phyloP scores from a whole-genome alignment of 2,329 filamentous ascomycete species.

The Botryosphaeria dothidea region DNA sequence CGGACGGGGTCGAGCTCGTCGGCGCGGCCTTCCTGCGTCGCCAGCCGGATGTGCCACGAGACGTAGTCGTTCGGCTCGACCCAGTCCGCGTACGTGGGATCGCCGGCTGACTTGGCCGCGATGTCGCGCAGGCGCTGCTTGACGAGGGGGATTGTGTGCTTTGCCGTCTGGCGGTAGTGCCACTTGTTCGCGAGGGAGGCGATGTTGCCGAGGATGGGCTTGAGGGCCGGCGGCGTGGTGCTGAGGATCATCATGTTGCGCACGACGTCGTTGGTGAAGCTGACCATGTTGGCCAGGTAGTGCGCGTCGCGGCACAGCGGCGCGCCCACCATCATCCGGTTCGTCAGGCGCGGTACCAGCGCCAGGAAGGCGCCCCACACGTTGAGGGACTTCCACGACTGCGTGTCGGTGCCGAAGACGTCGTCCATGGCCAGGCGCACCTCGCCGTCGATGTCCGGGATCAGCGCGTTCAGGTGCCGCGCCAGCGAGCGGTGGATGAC shows the following conservation, averaged over 20 bases:
- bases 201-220: constrained; percentile 52
- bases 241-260: constrained; percentile 40
- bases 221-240: constrained; percentile 50
- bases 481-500: constrained; percentile 44
- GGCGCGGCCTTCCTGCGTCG: constrained; percentile 44
- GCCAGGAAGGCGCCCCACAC: constrained; percentile 27
- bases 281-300: constrained; percentile 50
- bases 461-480: constrained; percentile 39
- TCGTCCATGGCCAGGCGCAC: constrained; percentile 34
- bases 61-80: constrained; percentile 57
- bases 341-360: constrained; percentile 42
- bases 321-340: constrained; percentile 47
- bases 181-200: constrained; percentile 49
- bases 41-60: constrained; percentile 58
- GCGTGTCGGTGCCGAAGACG: constrained; percentile 39
- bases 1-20: constrained; percentile 50
- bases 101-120: constrained; percentile 40
- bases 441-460: constrained; percentile 42
- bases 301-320: constrained; percentile 48
- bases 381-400: constrained; percentile 38
- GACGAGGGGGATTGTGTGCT: constrained; percentile 51
- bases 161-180: constrained; percentile 48
- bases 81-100: constrained; percentile 44
- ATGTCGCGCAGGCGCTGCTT: constrained; percentile 51
- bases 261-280: constrained; percentile 54